Evolutionary conservation across 441 rosid species (phyloP).

Genomic region (Kokia cookei): DNA sequence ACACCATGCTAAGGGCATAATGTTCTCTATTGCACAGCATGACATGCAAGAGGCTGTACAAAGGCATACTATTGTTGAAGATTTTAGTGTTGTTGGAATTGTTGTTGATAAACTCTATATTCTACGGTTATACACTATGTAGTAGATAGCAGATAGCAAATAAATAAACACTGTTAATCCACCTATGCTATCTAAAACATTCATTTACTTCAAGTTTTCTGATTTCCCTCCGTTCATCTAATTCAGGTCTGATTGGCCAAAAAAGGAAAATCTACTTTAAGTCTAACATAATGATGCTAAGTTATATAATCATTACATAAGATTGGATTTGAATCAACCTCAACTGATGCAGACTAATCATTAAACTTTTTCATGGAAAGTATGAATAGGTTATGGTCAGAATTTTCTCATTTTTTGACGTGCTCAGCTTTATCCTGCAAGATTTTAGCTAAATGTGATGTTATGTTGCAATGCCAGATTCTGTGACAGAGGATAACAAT

Average conservation of each 20-base stretch:
- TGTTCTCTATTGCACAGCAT: neutral
- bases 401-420: neutral
- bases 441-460: slow-evolving; percentile 5
- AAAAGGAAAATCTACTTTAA: neutral
- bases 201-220: neutral
- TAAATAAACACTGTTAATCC: neutral
- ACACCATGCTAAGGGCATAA: neutral
- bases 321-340: neutral
- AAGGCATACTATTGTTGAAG: neutral
- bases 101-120: neutral
- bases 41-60: neutral
- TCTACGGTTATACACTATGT: neutral
- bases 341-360: neutral
- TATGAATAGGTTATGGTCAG: neutral
- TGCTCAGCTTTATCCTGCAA: neutral
- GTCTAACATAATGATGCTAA: neutral
- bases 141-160: neutral
- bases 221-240: neutral
- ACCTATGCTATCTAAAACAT: neutral
- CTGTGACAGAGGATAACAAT: slow-evolving; percentile 30
- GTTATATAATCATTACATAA: neutral
- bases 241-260: neutral
- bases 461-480: slow-evolving; percentile 35
- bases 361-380: neutral
- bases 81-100: neutral